Conservation (phyloP, 129 eudicot species). For the Pulicaria dysenterica region DNA sequence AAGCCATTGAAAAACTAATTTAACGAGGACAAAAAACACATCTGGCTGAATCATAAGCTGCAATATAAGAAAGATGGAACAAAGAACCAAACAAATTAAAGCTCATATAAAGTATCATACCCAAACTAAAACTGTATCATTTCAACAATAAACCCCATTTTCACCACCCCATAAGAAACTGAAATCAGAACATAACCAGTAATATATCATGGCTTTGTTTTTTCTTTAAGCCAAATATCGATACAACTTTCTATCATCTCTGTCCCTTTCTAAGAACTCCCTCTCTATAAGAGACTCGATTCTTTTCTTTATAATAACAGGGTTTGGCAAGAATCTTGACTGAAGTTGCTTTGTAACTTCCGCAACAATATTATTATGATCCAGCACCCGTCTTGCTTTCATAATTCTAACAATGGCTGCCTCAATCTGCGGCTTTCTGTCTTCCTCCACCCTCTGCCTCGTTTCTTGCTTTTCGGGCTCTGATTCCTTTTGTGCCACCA, state of each 20-base stretch:
- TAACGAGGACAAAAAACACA: no score
- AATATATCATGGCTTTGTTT: not conserved
- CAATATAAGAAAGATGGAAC: not conserved
- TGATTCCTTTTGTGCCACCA: slow-evolving; percentile 53
- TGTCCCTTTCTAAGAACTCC: slow-evolving; percentile 60
- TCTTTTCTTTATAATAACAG: slow-evolving; percentile 55
- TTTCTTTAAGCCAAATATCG: slow-evolving; percentile 49
- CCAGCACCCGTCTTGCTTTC: slow-evolving; percentile 52
- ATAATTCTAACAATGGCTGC: slow-evolving; percentile 58
- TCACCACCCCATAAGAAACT: not conserved
- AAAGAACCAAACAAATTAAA: not conserved
- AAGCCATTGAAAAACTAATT: no score
- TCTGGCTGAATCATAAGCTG: not conserved
- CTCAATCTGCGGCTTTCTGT: slow-evolving; percentile 59
- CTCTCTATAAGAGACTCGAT: slow-evolving; percentile 56
- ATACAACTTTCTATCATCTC: slow-evolving; percentile 56
- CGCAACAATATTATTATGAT: slow-evolving; percentile 52
- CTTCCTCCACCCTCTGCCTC: slow-evolving; percentile 63
- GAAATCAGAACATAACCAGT: slow-evolving; percentile 18
- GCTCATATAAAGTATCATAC: slow-evolving; percentile 12
- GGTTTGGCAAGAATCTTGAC: slow-evolving; percentile 58
- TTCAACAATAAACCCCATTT: slow-evolving; percentile 20
- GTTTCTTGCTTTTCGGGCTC: slow-evolving; percentile 57
- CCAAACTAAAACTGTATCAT: slow-evolving; percentile 20
- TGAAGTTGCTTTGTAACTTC: slow-evolving; percentile 60